phyloP scores from a whole-genome alignment of 345 rosid genomes.

The Populus nigra region DNA sequence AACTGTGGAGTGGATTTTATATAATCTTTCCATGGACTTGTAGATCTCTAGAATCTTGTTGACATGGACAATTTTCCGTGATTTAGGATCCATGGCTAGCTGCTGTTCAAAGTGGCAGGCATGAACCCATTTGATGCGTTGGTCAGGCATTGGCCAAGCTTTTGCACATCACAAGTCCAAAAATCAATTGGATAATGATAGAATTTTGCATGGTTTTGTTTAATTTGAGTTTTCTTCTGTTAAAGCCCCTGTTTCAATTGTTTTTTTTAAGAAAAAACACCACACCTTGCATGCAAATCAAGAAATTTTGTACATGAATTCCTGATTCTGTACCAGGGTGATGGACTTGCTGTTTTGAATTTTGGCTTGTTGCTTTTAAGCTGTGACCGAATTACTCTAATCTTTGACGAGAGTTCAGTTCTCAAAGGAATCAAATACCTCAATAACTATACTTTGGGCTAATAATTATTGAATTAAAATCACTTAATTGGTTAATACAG shows the following conservation, averaged over 20 bases:
- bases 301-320: no score
- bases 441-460: neutral
- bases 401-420: neutral
- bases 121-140: no score
- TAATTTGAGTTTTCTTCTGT: no score
- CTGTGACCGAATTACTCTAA: neutral
- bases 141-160: neutral
- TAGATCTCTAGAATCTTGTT: slow-evolving; percentile 13
- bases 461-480: neutral
- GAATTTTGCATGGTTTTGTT: no score
- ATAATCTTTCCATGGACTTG: neutral
- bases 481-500: neutral
- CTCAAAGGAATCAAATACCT: neutral
- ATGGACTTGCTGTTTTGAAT: no score
- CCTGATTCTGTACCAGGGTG: no score
- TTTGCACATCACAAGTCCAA: no score
- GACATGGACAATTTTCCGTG: slow-evolving; percentile 30
- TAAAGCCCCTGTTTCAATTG: no score
- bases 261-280: no score
- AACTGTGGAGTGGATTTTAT: slow-evolving; percentile 14
- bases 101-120: slow-evolving; percentile 16
- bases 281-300: no score
- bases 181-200: no score
- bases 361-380: neutral
- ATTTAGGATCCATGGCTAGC: slow-evolving; percentile 32